Percentiles rank a stretch among this genome's conserved stretches.
Evolutionary conservation across 2,329 filamentous ascomycete genomes (phyloP).

Genomic region (Aureobasidium sp.): DNA sequence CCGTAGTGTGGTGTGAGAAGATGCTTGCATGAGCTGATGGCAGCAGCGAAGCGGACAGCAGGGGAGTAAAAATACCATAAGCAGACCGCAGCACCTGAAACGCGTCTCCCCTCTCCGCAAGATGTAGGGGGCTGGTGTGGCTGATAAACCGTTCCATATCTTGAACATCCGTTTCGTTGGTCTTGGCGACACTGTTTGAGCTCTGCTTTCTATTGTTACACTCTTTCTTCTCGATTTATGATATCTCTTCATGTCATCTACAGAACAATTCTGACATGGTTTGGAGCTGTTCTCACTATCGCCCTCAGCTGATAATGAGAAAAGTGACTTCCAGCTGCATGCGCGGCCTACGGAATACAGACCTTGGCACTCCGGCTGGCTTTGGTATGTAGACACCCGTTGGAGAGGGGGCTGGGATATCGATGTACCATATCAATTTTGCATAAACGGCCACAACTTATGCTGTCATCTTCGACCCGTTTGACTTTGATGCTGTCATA

Average conservation of each 20-base stretch:
- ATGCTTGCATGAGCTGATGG: neutral
- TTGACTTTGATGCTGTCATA: constrained; percentile 4
- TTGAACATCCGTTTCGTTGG: constrained; percentile 8
- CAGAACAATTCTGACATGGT: neutral
- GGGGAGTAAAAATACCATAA: constrained; percentile 3
- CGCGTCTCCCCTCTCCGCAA: constrained; percentile 4
- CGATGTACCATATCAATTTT: neutral
- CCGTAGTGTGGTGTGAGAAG: neutral
- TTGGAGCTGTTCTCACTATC: too few relatives aligned
- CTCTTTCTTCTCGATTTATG: neutral
- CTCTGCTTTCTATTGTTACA: neutral
- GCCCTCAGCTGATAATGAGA: neutral
- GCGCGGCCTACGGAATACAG: neutral
- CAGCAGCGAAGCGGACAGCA: neutral
- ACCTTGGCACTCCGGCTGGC: neutral
- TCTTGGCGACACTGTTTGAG: neutral
- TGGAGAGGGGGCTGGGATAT: neutral
- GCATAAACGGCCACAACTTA: neutral
- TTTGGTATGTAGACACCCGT: constrained; percentile 13
- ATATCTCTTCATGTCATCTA: too few relatives aligned
- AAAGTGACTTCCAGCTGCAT: neutral
- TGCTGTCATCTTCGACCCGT: neutral
- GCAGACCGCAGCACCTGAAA: constrained; percentile 10
- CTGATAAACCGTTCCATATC: constrained; percentile 10
- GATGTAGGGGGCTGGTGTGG: constrained; percentile 18